Conservation (phyloP, 1,284 basidiomycete species). For the Moesziomyces sp. region DNA sequence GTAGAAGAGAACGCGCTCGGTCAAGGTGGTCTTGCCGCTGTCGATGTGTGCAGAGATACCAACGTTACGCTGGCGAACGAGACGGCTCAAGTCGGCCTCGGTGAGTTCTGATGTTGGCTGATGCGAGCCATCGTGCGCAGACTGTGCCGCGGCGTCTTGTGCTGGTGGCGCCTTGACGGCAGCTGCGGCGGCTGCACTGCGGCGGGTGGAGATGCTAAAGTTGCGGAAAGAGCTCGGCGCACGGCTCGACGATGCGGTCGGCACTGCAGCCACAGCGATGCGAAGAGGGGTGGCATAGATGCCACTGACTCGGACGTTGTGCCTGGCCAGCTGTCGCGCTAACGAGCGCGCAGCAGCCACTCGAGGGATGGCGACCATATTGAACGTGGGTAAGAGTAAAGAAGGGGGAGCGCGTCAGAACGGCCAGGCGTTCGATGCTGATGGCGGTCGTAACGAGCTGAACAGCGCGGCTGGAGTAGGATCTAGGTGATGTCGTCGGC, state of each 20-base stretch:
- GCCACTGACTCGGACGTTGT: slow-evolving; percentile 17
- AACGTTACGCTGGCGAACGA: slow-evolving; percentile 69
- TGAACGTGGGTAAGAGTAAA: neutral
- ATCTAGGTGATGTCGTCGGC: neutral
- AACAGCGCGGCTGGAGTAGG: neutral
- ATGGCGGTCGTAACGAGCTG: neutral
- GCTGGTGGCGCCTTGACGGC: slow-evolving; percentile 23
- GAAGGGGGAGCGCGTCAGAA: neutral
- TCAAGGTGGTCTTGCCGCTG: slow-evolving; percentile 97
- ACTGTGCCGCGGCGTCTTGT: slow-evolving; percentile 41
- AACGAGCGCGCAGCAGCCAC: slow-evolving; percentile 41
- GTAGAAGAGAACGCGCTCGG: slow-evolving; percentile 96
- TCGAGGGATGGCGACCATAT: slow-evolving; percentile 37
- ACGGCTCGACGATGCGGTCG: slow-evolving; percentile 7
- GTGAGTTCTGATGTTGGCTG: slow-evolving; percentile 46
- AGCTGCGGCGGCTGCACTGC: slow-evolving; percentile 29
- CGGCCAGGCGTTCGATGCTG: neutral
- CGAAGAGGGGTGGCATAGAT: slow-evolving; percentile 12
- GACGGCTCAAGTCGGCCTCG: slow-evolving; percentile 61
- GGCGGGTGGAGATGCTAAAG: slow-evolving; percentile 24
- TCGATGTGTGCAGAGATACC: slow-evolving; percentile 73
- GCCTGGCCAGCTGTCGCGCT: slow-evolving; percentile 43
- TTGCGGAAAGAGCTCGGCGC: slow-evolving; percentile 24
- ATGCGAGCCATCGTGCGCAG: slow-evolving; percentile 19
- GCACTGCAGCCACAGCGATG: slow-evolving; percentile 23